Base-by-base conservation (phyloP, 495 filamentous ascomycete genomes). In the Symbiotaphrina buchneri region DNA sequence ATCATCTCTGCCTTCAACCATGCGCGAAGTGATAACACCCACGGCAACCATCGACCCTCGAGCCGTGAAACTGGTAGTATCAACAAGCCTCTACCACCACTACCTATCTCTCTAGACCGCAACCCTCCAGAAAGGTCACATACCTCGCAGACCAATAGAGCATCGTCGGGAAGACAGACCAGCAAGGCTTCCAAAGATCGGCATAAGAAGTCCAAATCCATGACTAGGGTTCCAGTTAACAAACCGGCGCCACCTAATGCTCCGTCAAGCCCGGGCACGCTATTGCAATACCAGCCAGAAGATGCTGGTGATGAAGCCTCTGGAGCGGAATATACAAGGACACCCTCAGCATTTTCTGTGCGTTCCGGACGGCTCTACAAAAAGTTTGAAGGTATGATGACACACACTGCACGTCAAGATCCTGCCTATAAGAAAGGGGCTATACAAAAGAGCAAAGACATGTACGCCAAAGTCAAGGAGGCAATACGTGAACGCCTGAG, bases 381-480 rank as follows among this genome's bases (percentile, higher is more conserved):
- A 3, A 31, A 20, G 29, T 11, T 20, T 2, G 23, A 31, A 2
- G 18, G 14, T 19, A 5, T 31, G 4, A 19, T 31, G 3, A 11
- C 29, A 5, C 18, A n/a, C n/a, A n/a, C 11, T 11, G n/a, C 29
- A 2, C n/a, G 18, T 11, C 5, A 15, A 6, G 23, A 20, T 8
- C 10, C 7, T 3, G 29, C 29, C 11, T 10, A 17, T 8, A 31
- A 20, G 29, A n/a, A n/a, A n/a, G n/a, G n/a, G n/a, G 5, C 2
- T 11, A 18, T 31, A 20, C 29, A 6, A 17, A 31, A 17, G 18
- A 11, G 29, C 29, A 31, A 31, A 11, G 27, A 29, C 10, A 21
- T 31, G 4, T 31, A 21, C 18, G 29, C 29, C 16, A 31, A 31
- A 21, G 29, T 31, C 13, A 31, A 21, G 23, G 14, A 20, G n/a